Conservation (phyloP, 1,139 yeast species). For the Saccharomyces pastorianus region DNA sequence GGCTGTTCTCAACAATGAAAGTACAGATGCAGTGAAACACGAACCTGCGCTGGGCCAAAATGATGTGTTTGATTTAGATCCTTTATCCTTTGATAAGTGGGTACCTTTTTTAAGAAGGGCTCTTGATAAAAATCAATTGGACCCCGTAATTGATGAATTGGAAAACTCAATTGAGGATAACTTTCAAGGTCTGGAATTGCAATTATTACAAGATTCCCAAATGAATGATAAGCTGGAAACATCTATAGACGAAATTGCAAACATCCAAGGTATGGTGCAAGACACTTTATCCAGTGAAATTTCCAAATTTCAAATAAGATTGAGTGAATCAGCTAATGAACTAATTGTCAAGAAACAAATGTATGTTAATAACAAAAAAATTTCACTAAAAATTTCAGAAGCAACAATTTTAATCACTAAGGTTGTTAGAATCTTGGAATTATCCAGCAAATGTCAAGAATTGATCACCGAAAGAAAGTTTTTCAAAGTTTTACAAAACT, state of each 20-base stretch:
- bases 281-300: conserved; percentile 21
- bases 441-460: conserved; percentile 80
- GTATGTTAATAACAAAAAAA: conserved; percentile 49
- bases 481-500: conserved; percentile 77
- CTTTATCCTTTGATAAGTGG: conserved; percentile 29
- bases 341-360: conserved; percentile 52
- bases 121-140: conserved; percentile 22
- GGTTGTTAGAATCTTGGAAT: conserved; percentile 76
- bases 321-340: conserved; percentile 57
- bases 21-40: conserved; percentile 1
- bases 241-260: conserved; percentile 27
- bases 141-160: conserved; percentile 23
- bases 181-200: conserved; percentile 29
- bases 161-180: conserved; percentile 29
- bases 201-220: conserved; percentile 30
- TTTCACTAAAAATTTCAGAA: conserved; percentile 53
- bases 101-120: conserved; percentile 27
- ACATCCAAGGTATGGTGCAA: conserved; percentile 25
- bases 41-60: conserved; percentile 8
- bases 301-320: conserved; percentile 35
- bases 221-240: conserved; percentile 27
- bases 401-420: conserved; percentile 53
- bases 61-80: conserved; percentile 21
- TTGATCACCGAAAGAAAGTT: conserved; percentile 57
- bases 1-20: not conserved